Conservation (phyloP, 345 rosid genomes). For the Salix exigua region DNA sequence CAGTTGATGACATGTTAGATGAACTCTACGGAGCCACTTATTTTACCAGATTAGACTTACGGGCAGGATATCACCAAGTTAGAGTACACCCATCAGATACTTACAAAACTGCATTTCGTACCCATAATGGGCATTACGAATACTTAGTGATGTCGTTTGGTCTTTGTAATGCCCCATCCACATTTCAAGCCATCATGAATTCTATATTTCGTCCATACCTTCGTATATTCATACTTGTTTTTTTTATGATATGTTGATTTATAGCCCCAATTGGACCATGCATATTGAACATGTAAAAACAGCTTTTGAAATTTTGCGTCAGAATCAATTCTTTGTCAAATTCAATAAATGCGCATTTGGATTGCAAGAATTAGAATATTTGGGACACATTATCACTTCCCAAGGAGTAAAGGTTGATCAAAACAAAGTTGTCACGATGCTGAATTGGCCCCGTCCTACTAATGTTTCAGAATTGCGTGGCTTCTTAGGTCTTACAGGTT, state of each 20-base stretch:
- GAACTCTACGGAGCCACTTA: no score
- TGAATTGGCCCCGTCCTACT: no score
- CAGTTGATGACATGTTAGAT: no score
- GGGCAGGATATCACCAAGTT: background rate
- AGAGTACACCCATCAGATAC: background rate
- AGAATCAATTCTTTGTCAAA: background rate
- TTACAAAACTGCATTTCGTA: background rate
- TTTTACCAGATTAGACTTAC: background rate
- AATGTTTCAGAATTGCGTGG: no score
- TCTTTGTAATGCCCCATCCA: background rate
- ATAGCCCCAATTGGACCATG: background rate
- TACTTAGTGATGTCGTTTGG: background rate
- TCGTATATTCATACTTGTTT: background rate
- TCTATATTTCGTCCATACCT: background rate
- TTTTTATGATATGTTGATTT: background rate
- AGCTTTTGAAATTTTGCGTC: background rate
- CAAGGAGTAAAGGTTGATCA: no score
- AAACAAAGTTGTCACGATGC: no score
- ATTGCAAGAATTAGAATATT: no score
- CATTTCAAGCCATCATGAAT: background rate
- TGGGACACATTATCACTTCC: no score
- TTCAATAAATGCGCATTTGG: no score
- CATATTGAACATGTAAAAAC: background rate
- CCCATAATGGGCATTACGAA: background rate
- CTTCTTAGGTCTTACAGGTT: no score